phyloP scores from a whole-genome alignment of 768 basidiomycete species.

The Macrocybe gigantea region DNA sequence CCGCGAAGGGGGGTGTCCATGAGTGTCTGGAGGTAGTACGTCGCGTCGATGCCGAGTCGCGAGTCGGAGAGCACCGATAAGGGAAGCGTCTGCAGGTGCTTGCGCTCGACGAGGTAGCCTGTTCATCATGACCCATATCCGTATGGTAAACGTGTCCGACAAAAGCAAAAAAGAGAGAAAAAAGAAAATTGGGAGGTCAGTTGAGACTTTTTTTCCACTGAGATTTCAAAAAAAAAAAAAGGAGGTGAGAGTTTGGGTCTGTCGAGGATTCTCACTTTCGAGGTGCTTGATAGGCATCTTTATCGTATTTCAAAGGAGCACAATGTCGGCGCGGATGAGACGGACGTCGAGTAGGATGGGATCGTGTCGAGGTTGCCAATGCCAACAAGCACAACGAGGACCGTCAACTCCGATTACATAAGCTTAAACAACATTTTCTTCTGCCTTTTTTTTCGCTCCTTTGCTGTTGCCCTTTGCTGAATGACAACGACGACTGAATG shows the following conservation, averaged over 20 bases:
- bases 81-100: conserved; percentile 78
- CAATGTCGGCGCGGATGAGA: conserved; percentile 14
- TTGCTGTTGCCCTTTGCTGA: no score
- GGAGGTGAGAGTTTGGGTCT: not conserved
- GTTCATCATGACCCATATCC: not conserved
- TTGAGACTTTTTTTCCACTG: not conserved
- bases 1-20: conserved; percentile 66
- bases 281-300: conserved; percentile 79
- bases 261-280: conserved; percentile 50
- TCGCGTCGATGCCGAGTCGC: conserved; percentile 94
- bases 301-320: conserved; percentile 3
- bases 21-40: conserved; percentile 78
- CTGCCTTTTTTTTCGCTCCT: no score
- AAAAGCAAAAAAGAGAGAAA: conserved; percentile 1
- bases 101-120: conserved; percentile 87
- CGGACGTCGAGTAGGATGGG: conserved; percentile 20
- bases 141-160: not conserved
- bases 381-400: conserved; percentile 15
- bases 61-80: conserved; percentile 82
- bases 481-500: no score
- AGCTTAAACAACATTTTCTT: no score
- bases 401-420: no score
- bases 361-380: conserved; percentile 28
- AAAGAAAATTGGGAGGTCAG: conserved; percentile 10
- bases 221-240: not conserved